Percentiles rank a stretch among this genome's conserved stretches.
These are phyloP conservation scores for Diplotaxis tenuifolia DNA, from an alignment of 345 rosid species.

Conservation along the genomic window DNA sequence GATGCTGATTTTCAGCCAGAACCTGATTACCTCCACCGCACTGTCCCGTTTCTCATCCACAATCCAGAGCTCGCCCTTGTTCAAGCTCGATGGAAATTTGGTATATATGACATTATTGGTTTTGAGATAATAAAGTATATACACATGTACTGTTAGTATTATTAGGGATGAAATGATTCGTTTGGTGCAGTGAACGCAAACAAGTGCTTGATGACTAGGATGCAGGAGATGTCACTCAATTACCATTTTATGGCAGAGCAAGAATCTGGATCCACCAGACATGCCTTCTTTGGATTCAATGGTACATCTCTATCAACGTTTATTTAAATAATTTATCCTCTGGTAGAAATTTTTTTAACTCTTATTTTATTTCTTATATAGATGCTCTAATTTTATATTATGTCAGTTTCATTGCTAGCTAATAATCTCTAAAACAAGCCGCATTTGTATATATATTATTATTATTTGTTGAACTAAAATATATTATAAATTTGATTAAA, in stretches of 20 bases:
- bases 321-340: slow-evolving; percentile 10
- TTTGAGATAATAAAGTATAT: not conserved
- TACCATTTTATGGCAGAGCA: slow-evolving; percentile 44
- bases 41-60: slow-evolving; percentile 46
- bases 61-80: slow-evolving; percentile 51
- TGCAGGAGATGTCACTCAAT: slow-evolving; percentile 46
- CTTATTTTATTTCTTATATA: not conserved
- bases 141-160: not conserved
- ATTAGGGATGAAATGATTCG: not conserved
- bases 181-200: slow-evolving; percentile 37
- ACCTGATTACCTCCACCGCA: slow-evolving; percentile 46
- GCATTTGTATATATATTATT: not conserved
- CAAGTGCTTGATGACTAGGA: slow-evolving; percentile 43
- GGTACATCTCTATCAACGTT: slow-evolving; percentile 20
- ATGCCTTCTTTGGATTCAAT: slow-evolving; percentile 43
- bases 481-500: too few species aligned
- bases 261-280: slow-evolving; percentile 39
- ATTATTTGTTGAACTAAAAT: too few species aligned
- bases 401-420: not conserved
- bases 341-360: not conserved
- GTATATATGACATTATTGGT: slow-evolving; percentile 15
- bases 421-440: not conserved
- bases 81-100: slow-evolving; percentile 60
- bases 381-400: not conserved
- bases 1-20: slow-evolving; percentile 64